Evolutionary conservation across 1,284 basidiomycete genomes (phyloP).

Genomic region (Bondarzewia mesenterica): DNA sequence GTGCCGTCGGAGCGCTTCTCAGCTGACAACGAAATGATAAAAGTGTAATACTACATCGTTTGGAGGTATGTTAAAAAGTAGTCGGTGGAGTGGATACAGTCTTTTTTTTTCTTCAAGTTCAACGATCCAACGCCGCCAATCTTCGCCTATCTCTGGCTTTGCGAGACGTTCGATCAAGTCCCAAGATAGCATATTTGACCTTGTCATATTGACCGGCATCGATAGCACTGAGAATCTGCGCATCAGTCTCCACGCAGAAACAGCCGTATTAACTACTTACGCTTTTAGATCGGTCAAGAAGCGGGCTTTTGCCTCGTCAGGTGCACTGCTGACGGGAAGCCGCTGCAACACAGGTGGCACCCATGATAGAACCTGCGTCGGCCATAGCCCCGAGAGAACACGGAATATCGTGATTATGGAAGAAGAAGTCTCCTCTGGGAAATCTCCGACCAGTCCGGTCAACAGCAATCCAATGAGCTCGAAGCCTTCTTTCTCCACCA

Average conservation of each 20-base stretch:
- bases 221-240: constrained; percentile 44
- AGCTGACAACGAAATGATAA: no score
- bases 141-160: constrained; percentile 64
- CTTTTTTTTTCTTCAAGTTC: neutral
- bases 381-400: constrained; percentile 58
- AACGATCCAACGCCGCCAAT: constrained; percentile 32
- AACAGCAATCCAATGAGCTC: constrained; percentile 69
- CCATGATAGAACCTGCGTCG: constrained; percentile 65
- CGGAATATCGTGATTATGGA: constrained; percentile 75
- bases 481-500: constrained; percentile 70
- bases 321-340: constrained; percentile 56
- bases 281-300: constrained; percentile 69
- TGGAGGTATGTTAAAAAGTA: neutral
- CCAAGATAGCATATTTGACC: constrained; percentile 68
- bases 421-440: constrained; percentile 80
- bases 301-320: constrained; percentile 62
- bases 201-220: constrained; percentile 61
- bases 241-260: constrained; percentile 7
- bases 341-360: constrained; percentile 64
- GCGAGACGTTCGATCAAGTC: constrained; percentile 56
- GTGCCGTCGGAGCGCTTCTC: no score
- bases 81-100: constrained; percentile 2
- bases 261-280: constrained; percentile 29
- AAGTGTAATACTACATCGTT: neutral
- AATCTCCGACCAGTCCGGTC: constrained; percentile 75